These are phyloP conservation scores for Phlebiopsis flavidoalba DNA, from an alignment of 768 basidiomycete genomes.

Conservation along the genomic window DNA sequence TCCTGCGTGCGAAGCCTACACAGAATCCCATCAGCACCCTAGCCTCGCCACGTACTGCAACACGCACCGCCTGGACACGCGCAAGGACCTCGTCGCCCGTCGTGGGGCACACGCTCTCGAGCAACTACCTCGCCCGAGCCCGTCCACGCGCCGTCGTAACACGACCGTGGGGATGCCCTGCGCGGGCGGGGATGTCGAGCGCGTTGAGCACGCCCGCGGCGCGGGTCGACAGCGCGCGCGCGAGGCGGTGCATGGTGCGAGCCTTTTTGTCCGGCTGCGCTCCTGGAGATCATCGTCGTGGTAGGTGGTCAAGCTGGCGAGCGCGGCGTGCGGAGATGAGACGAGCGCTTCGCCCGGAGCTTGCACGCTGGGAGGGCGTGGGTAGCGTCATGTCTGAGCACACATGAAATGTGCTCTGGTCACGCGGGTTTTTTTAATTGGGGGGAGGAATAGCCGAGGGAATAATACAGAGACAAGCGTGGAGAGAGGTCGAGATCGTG, in stretches of 20 bases:
- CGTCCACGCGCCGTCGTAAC: constrained; percentile 78
- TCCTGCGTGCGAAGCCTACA: constrained; percentile 68
- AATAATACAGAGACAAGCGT: no score
- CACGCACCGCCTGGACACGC: constrained; percentile 59
- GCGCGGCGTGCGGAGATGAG: constrained; percentile 3
- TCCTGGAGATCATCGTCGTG: constrained; percentile 2
- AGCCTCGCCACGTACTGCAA: background rate
- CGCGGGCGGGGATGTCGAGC: constrained; percentile 51
- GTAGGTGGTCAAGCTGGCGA: background rate
- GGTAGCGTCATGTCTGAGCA: background rate
- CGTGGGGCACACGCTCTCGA: constrained; percentile 74
- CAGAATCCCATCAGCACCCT: background rate
- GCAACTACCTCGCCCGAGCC: constrained; percentile 69
- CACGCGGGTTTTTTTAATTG: background rate
- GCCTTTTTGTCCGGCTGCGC: background rate
- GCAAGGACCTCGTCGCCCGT: constrained; percentile 87
- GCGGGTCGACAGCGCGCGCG: constrained; percentile 57
- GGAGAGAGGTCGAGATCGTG: no score
- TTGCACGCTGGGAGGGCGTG: background rate
- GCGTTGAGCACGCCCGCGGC: constrained; percentile 64
- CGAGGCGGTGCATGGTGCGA: background rate
- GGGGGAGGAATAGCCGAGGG: no score
- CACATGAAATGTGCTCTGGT: background rate
- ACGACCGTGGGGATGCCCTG: constrained; percentile 65
- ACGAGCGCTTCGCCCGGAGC: constrained; percentile 3